A percentile compares a stretch with the other conserved stretches of the same genome.
phyloP scores from a whole-genome alignment of 2,329 filamentous ascomycete genomes.

The Massarina eburnea region DNA sequence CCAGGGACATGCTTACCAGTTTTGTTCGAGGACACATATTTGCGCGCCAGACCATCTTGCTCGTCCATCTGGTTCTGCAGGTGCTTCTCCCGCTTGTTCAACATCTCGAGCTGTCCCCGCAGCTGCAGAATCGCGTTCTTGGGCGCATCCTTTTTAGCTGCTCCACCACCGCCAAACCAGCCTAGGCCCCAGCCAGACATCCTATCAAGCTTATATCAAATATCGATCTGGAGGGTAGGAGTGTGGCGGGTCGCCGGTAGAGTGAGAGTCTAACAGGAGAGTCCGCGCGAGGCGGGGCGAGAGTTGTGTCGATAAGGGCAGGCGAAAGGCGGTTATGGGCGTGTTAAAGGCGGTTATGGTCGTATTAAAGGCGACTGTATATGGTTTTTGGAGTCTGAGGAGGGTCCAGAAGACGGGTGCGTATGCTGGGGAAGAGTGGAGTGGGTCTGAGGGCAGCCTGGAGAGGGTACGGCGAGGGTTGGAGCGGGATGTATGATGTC shows the following conservation, averaged over 20 bases:
- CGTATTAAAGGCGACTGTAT: not conserved
- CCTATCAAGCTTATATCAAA: slow-evolving; percentile 1
- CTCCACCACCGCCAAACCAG: slow-evolving; percentile 82
- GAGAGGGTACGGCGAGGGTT: slow-evolving; percentile 1
- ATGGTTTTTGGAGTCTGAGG: not conserved
- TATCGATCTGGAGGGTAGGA: slow-evolving; percentile 7
- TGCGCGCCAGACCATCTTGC: slow-evolving; percentile 84
- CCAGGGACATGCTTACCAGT: slow-evolving; percentile 63
- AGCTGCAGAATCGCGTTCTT: slow-evolving; percentile 95
- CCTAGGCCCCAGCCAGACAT: slow-evolving; percentile 55
- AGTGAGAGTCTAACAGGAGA: not conserved
- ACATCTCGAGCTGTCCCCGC: slow-evolving; percentile 90
- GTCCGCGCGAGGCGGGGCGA: slow-evolving; percentile 3
- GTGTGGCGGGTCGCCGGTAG: not conserved
- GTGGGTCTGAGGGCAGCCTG: not conserved
- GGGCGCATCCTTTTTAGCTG: slow-evolving; percentile 86
- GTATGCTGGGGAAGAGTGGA: not conserved
- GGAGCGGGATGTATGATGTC: slow-evolving; percentile 14
- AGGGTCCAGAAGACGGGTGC: slow-evolving; percentile 3
- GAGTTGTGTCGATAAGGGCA: not conserved
- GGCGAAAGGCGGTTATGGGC: not conserved
- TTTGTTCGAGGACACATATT: slow-evolving; percentile 88
- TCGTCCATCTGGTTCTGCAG: slow-evolving; percentile 90
- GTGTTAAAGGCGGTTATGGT: not conserved
- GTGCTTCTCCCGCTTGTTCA: slow-evolving; percentile 94